Evolutionary conservation across 2,329 filamentous ascomycete genomes (phyloP), one percentile per base, ranked within the genome.

Genomic region (Paraconiothyrium brasiliense): DNA sequence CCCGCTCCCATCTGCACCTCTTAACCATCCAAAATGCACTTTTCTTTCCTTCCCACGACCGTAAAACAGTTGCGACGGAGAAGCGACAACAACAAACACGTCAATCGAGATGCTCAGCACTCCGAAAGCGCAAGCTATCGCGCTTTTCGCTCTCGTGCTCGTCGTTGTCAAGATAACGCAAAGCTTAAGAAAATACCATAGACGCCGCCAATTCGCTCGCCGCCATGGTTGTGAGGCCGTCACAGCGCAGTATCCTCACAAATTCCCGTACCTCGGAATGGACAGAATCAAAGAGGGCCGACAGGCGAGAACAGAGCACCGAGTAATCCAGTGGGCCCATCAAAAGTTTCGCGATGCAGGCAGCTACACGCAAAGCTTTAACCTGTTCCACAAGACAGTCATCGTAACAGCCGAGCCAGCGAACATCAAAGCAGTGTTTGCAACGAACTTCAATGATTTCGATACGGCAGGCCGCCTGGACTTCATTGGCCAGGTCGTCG

Each of bases 301-400:
- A 10, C 27, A 50, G n/a, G 47, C 47, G 9, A 34, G 47, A 13
- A 27, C 20, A 34, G 30, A 34, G 9, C 47, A 50, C 14, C 30
- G 47, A 16, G 8, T 20, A 13, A 20, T 50, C 14, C 5, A 35
- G n/a, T 50, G 47, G 47, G 2, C 22, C 43, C 43, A 46, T 20
- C 20, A 46, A 46, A 46, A 24, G 20, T 24, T 22, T 22, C 43
- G 20, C n/a, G 43, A 22, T n/a, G 43, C 20, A 24, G 43, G 43
- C n/a, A 22, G 7, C 4, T 46, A 46, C 20, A 46, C 43, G 11
- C n/a, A 11, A 8, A 22, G 20, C 5, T 24, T 46, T 20, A 46
- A 24, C n/a, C n/a, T 46, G 6, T 46, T 46, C 20, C 20, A 10
- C 7, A 46, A 43, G 7, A 69, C 69, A 5, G 16, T 55, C 41